Evolutionary conservation across 768 basidiomycete species (phyloP), one percentile per base, ranked within the genome.

Genomic region (Nidularia pulvinata): DNA sequence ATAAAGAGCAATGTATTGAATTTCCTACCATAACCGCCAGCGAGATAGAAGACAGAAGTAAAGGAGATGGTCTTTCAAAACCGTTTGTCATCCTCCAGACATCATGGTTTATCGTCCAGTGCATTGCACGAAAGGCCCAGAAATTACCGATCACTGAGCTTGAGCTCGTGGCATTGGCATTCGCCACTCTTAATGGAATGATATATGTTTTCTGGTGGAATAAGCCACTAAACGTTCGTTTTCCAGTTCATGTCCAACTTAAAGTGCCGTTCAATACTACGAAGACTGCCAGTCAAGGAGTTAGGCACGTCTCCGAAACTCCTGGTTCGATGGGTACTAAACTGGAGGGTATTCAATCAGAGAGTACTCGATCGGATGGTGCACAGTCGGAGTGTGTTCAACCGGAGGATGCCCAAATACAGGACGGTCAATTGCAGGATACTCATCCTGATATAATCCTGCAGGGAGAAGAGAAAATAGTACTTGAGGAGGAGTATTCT

Each of bases 1-100:
- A 16, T n/a, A 22, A 16, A 5, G 32, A 34, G 14, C 32, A 34
- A 3, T 14, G n/a, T 36, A 50, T 50, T 7, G 14, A 46, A 11
- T 52, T 43, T 16, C 51, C 51, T 19, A n/a, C 13, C n/a, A 30
- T 46, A 16, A 22, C 51, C 14, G 33, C 13, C 1, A 19, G 25
- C 22, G 51, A 52, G 5, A 52, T 52, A n/a, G 22, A 52, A 16
- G 51, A 52, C 43, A 44, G 33, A 16, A 52, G 51, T 25, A 52
- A 52, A 46, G 42, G 30, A n/a, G 44, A 44, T 34, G 11, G 6
- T 11, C 35, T 44, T n/a, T 43, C 51, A 5, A 52, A 52, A 30
- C 4, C 6, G 6, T 7, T 52, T 45, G 51, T 46, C 22, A 42
- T 52, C 6, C 7, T 25, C 25, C 51, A 52, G 14, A 44, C 43